Conservation (phyloP, 208 protist genomes). For the Vickermania ingenoplastis region DNA sequence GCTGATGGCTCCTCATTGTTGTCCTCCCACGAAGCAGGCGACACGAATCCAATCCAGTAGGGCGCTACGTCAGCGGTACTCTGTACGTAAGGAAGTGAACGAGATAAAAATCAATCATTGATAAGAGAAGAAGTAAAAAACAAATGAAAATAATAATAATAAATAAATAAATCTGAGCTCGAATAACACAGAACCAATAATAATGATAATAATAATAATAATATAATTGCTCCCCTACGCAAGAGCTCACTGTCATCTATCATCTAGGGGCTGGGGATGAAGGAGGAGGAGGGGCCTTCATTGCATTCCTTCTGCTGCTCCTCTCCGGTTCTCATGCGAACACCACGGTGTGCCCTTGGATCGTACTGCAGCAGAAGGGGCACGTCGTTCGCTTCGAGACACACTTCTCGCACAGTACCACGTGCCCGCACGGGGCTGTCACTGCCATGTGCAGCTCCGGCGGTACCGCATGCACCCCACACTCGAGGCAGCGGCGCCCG, state of each 20-base stretch:
- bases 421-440: conserved; percentile 68
- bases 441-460: conserved; percentile 30
- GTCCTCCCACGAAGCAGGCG: no score
- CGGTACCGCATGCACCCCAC: conserved; percentile 1
- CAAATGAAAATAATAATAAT: no score
- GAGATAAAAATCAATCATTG: no score
- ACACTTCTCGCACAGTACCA: conserved; percentile 62
- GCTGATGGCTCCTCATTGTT: no score
- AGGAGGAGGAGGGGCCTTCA: background rate
- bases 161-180: no score
- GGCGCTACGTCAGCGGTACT: no score
- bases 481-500: conserved; percentile 11
- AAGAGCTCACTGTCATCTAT: no score
- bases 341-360: conserved; percentile 14
- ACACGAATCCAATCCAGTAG: no score
- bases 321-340: conserved; percentile 15
- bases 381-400: conserved; percentile 44
- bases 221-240: background rate
- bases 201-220: conserved; percentile 1
- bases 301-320: background rate
- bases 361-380: conserved; percentile 60
- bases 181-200: no score
- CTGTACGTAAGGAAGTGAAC: no score
- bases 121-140: no score
- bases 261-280: no score